These are phyloP conservation scores for Aspergillus mulundensis DNA, from an alignment of 495 filamentous ascomycete genomes.

Conservation along the genomic window DNA sequence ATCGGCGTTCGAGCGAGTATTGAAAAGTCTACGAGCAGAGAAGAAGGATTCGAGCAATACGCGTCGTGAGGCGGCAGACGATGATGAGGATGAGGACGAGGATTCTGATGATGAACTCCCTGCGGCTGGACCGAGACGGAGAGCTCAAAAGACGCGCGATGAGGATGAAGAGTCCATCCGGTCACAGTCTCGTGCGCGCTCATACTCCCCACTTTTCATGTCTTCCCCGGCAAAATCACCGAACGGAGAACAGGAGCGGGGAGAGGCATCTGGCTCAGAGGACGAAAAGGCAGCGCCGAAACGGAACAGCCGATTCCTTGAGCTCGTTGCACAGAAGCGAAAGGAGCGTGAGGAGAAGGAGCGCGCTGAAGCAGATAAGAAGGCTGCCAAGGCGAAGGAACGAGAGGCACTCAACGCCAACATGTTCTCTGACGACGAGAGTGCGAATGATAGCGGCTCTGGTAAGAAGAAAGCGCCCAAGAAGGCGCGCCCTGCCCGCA, in stretches of 20 bases:
- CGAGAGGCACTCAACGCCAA: slow-evolving; percentile 36
- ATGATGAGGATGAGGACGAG: slow-evolving; percentile 12
- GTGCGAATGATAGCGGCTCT: slow-evolving; percentile 53
- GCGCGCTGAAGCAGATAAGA: slow-evolving; percentile 53
- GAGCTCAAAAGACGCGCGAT: slow-evolving; percentile 13
- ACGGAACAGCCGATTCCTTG: slow-evolving; percentile 57
- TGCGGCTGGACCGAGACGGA: slow-evolving; percentile 28
- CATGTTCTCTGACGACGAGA: slow-evolving; percentile 31
- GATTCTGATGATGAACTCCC: slow-evolving; percentile 39
- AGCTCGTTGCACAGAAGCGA: slow-evolving; percentile 66
- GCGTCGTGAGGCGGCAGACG: slow-evolving; percentile 1
- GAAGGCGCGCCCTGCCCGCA: slow-evolving; percentile 65
- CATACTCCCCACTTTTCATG: slow-evolving; percentile 41
- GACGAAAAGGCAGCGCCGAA: slow-evolving; percentile 45
- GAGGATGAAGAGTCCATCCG: slow-evolving; percentile 10
- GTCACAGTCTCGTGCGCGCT: slow-evolving; percentile 23
- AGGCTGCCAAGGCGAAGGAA: slow-evolving; percentile 36
- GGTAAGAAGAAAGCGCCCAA: slow-evolving; percentile 60
- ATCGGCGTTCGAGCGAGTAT: slow-evolving; percentile 36
- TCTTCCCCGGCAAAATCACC: slow-evolving; percentile 25
- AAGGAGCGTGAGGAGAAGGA: slow-evolving; percentile 65
- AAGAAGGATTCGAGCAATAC: slow-evolving; percentile 14
- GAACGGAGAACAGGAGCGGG: slow-evolving; percentile 7
- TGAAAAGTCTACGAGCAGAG: slow-evolving; percentile 24
- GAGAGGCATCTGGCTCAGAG: slow-evolving; percentile 18